These are phyloP conservation scores for Russula virescens DNA, from an alignment of 768 basidiomycete species.

Conservation along the genomic window DNA sequence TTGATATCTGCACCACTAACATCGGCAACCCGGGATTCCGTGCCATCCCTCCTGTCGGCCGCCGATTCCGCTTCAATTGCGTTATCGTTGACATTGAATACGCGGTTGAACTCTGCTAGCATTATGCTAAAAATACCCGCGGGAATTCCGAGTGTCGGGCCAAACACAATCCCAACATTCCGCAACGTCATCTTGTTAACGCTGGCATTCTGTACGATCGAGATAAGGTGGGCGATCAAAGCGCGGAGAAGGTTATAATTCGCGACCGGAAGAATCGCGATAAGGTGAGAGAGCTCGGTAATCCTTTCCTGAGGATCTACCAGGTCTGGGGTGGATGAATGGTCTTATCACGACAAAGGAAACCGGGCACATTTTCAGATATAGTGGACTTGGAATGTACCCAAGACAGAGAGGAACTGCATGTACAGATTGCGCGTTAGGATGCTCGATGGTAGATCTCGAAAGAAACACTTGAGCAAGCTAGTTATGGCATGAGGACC, in stretches of 20 bases:
- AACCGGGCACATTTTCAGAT: slow-evolving; percentile 8
- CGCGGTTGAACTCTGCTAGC: slow-evolving; percentile 87
- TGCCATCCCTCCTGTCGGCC: slow-evolving; percentile 10
- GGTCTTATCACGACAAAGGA: slow-evolving; percentile 8
- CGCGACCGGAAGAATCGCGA: slow-evolving; percentile 79
- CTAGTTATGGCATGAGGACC: slow-evolving; percentile 98
- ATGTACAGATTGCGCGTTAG: slow-evolving; percentile 89
- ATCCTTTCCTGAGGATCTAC: slow-evolving; percentile 86
- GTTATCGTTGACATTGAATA: slow-evolving; percentile 72
- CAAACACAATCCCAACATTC: slow-evolving; percentile 99
- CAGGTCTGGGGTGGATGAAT: slow-evolving; percentile 55
- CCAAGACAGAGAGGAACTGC: slow-evolving; percentile 87
- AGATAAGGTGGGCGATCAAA: slow-evolving; percentile 88
- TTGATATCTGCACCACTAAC: slow-evolving; percentile 37
- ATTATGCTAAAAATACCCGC: slow-evolving; percentile 94
- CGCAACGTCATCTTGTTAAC: slow-evolving; percentile 99
- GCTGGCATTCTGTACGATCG: slow-evolving; percentile 85
- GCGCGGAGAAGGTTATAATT: slow-evolving; percentile 95
- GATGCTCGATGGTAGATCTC: slow-evolving; percentile 89
- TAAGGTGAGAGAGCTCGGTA: slow-evolving; percentile 76
- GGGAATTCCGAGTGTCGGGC: slow-evolving; percentile 96
- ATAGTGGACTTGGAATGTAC: slow-evolving; percentile 43
- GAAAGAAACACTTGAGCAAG: slow-evolving; percentile 85
- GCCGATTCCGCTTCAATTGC: slow-evolving; percentile 28
- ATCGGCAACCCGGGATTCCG: slow-evolving; percentile 13